phyloP scores from a whole-genome alignment of 108 stramenopile genomes.

The Cyclotella choctawhatcheeana region DNA sequence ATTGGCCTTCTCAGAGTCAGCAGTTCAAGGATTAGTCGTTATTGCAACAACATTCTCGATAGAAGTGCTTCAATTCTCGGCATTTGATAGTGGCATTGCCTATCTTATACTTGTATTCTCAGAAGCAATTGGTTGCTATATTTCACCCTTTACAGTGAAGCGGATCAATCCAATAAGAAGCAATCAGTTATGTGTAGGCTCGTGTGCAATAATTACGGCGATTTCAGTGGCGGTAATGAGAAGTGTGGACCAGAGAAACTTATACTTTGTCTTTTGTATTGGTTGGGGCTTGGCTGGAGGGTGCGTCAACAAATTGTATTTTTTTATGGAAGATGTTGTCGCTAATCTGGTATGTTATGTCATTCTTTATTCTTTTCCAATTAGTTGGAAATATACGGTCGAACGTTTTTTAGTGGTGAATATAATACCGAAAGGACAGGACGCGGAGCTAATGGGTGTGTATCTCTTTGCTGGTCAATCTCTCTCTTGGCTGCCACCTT shows the following conservation, averaged over 20 bases:
- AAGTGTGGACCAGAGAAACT: constrained; percentile 6
- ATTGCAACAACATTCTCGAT: constrained; percentile 48
- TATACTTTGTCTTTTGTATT: constrained; percentile 31
- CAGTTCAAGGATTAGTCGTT: constrained; percentile 26
- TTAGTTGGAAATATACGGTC: constrained; percentile 51
- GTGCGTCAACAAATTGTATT: too few relatives aligned
- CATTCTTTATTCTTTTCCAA: too few relatives aligned
- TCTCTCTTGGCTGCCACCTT: constrained; percentile 46
- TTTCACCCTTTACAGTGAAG: constrained; percentile 12
- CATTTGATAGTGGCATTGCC: constrained; percentile 26
- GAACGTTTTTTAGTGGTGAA: constrained; percentile 60
- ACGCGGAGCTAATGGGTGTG: constrained; percentile 78
- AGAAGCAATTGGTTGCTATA: constrained; percentile 28
- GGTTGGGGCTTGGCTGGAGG: constrained; percentile 45
- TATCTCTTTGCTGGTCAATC: constrained; percentile 62
- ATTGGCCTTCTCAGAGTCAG: constrained; percentile 45
- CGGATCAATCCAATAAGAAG: constrained; percentile 21
- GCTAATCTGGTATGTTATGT: too few relatives aligned
- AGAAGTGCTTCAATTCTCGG: constrained; percentile 31
- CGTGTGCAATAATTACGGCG: constrained; percentile 26
- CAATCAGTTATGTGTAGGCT: constrained; percentile 28
- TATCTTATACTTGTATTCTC: constrained; percentile 30
- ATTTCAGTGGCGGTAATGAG: constrained; percentile 29
- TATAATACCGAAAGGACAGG: constrained; percentile 74
- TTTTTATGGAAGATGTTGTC: too few relatives aligned